These are phyloP conservation scores for Aspergillus aculeatus DNA, from an alignment of 2,329 filamentous ascomycete species.

Conservation along the genomic window DNA sequence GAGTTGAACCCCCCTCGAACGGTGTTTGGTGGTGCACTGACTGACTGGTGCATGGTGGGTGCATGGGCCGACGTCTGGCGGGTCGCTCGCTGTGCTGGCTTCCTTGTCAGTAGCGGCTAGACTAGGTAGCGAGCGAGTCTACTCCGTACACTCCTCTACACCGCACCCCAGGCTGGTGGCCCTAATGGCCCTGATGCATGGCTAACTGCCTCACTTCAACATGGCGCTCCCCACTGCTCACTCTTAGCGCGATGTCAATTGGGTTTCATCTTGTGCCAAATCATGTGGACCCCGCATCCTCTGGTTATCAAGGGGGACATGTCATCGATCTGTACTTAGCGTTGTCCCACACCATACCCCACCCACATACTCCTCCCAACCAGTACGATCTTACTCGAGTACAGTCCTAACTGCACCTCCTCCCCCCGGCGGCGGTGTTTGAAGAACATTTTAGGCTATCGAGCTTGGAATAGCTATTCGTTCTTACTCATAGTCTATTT, in stretches of 20 bases:
- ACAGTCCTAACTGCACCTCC: not conserved
- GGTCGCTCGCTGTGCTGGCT: constrained; percentile 23
- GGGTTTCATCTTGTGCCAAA: constrained; percentile 19
- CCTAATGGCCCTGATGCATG: constrained; percentile 21
- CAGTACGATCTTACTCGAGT: too few relatives aligned
- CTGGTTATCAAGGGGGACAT: constrained; percentile 24
- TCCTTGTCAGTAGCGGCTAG: constrained; percentile 4
- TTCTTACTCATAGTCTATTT: not conserved
- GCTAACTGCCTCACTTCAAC: constrained; percentile 25
- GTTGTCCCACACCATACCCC: constrained; percentile 18
- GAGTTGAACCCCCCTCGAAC: constrained; percentile 2
- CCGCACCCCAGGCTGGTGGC: constrained; percentile 19
- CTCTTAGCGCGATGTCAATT: constrained; percentile 18
- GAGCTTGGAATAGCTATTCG: constrained; percentile 9
- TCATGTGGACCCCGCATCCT: constrained; percentile 21
- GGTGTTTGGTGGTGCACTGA: not conserved
- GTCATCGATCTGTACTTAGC: constrained; percentile 24
- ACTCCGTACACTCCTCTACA: constrained; percentile 18
- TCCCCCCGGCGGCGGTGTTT: constrained; percentile 11
- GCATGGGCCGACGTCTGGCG: constrained; percentile 10
- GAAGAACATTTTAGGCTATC: constrained; percentile 7
- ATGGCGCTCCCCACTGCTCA: constrained; percentile 20
- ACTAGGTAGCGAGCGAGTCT: constrained; percentile 5
- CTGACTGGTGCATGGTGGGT: not conserved
- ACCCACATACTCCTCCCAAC: constrained; percentile 8